These are phyloP conservation scores for Orbilia quercus DNA, from an alignment of 2,329 filamentous ascomycete species.

Conservation along the genomic window DNA sequence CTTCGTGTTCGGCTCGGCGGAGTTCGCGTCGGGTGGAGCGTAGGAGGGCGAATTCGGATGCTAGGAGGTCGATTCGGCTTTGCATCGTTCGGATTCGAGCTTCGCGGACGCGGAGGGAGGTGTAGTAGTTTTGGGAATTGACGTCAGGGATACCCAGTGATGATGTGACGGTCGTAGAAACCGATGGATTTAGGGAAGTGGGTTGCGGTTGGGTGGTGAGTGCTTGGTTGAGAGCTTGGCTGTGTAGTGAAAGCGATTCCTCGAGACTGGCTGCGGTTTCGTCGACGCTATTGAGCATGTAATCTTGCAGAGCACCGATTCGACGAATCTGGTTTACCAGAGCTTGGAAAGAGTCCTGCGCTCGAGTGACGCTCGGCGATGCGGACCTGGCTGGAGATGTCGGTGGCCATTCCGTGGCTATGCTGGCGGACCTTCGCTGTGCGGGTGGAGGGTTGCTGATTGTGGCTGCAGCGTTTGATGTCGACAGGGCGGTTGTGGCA, in stretches of 20 bases:
- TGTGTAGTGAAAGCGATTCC: conserved; percentile 48
- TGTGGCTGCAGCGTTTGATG: conserved; percentile 47
- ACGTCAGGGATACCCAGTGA: conserved; percentile 23
- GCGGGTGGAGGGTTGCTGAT: conserved; percentile 51
- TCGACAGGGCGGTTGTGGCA: conserved; percentile 44
- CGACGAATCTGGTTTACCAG: conserved; percentile 59
- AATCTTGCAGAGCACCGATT: conserved; percentile 59
- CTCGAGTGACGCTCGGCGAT: conserved; percentile 25
- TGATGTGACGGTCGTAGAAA: not conserved
- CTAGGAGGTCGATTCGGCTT: conserved; percentile 58
- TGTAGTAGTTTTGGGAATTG: conserved; percentile 46
- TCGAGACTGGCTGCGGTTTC: conserved; percentile 54
- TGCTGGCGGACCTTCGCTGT: conserved; percentile 34
- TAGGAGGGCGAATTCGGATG: conserved; percentile 59
- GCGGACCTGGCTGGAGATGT: conserved; percentile 24
- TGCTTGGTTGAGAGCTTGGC: conserved; percentile 48
- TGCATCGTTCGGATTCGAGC: conserved; percentile 60
- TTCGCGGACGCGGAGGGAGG: conserved; percentile 57
- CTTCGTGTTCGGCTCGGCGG: conserved; percentile 54
- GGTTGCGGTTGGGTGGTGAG: conserved; percentile 19
- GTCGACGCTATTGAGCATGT: conserved; percentile 57
- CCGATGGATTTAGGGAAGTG: not conserved
- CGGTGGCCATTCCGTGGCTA: conserved; percentile 48
- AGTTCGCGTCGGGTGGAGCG: conserved; percentile 58
- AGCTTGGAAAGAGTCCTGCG: conserved; percentile 58